Evolutionary conservation across 1,284 basidiomycete species (phyloP).

Genomic region (Moesziomyces parantarcticus): DNA sequence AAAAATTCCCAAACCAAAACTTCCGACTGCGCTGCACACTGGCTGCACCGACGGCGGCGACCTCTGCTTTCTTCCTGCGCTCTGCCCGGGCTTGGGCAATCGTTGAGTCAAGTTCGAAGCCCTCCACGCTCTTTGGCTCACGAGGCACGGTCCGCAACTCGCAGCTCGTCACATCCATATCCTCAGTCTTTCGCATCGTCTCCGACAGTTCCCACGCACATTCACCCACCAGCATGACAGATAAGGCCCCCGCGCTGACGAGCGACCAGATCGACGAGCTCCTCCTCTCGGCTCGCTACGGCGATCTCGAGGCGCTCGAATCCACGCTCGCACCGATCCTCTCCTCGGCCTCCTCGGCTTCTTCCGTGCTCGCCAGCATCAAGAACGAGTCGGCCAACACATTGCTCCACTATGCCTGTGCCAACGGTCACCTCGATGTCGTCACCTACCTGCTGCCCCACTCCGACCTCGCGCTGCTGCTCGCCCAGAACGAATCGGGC

Average conservation of each 20-base stretch:
- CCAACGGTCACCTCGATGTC: conserved; percentile 60
- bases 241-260: conserved; percentile 28
- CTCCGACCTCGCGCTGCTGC: conserved; percentile 31
- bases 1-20: conserved; percentile 22
- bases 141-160: neutral
- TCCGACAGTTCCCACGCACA: neutral
- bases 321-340: conserved; percentile 35
- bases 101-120: neutral
- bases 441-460: conserved; percentile 48
- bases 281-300: conserved; percentile 62
- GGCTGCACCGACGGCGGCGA: no score
- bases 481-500: conserved; percentile 60
- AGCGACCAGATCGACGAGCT: conserved; percentile 63
- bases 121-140: neutral
- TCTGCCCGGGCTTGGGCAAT: no score
- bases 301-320: conserved; percentile 57
- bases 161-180: neutral
- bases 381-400: conserved; percentile 60
- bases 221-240: conserved; percentile 12
- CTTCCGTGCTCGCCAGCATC: conserved; percentile 18
- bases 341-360: neutral
- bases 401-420: conserved; percentile 59
- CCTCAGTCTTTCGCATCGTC: neutral
- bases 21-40: neutral
- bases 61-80: neutral